Base-by-base conservation (phyloP, 2,329 filamentous ascomycete genomes). In the Dactylellina cionopaga region DNA sequence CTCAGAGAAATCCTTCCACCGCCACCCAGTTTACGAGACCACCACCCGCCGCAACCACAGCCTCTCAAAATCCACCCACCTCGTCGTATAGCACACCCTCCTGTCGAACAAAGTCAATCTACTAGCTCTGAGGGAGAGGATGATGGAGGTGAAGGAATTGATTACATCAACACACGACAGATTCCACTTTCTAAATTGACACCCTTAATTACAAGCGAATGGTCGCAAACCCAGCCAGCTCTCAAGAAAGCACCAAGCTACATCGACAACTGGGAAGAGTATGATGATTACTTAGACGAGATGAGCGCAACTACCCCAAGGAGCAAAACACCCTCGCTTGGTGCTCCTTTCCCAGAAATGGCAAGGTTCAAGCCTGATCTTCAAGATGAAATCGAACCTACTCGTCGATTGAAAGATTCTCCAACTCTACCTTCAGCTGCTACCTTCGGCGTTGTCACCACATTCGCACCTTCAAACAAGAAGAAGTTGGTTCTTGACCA, bases 401-500 rank as follows among this genome's bases (percentile, higher is more conserved):
- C 25, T 19, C 66, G 66, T 24, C 58, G 58, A 6, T 25, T 59
- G n/a, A 71, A 71, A 11, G 66, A 71, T 41, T 71, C 66, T 5
- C 66, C 66, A 64, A 71, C 66, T 6, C 41, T 71, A 10, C 66
- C 66, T n/a, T 71, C 66, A 1, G 52, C 51, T n/a, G 51, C 66
- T 7, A 71, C 58, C 6, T 71, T 71, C 19, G 66, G 66, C 17
- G 58, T 54, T 25, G 58, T 71, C 22, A 71, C 66, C 6, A 71
- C 51, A 11, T 64, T 71, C 25, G 56, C 66, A 6, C 49, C 66
- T 24, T 71, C 66, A 11, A 71, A 71, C 15, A 71, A 71, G 29
- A 71, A 71, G 58, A 71, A 64, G 27, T 33, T 71, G 22, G 52
- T 71, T 11, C 66, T 71, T n/a, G 66, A 71, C 24, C 58, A 64